phyloP scores from a whole-genome alignment of 179 eudicot species.

The Heliamphora pulchella region DNA sequence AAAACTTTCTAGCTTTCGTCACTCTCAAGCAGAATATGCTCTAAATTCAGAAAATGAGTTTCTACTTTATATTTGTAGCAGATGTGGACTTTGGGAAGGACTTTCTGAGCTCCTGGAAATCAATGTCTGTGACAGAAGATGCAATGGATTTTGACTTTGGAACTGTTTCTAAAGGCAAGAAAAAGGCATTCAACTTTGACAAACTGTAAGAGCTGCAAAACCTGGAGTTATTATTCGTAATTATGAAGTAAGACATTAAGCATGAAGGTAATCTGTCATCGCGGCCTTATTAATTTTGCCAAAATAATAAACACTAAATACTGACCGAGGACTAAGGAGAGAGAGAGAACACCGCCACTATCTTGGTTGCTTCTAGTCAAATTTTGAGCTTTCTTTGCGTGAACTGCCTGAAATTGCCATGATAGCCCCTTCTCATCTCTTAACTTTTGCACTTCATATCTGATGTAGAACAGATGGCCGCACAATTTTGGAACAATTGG shows the following conservation, averaged over 20 bases:
- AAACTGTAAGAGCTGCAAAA: conserved; percentile 51
- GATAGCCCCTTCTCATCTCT: too few species aligned
- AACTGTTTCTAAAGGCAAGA: conserved; percentile 59
- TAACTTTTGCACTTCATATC: too few species aligned
- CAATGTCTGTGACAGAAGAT: conserved; percentile 49
- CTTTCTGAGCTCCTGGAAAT: conserved; percentile 70
- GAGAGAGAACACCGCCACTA: too few species aligned
- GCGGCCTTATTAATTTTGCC: not conserved
- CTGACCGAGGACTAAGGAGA: not conserved
- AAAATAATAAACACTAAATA: not conserved
- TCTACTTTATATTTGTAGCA: conserved; percentile 25
- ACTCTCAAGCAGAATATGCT: not conserved
- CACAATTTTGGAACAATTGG: too few species aligned
- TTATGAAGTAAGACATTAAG: not conserved
- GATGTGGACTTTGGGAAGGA: conserved; percentile 75
- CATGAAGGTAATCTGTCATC: conserved; percentile 1
- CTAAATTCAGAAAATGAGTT: conserved; percentile 4
- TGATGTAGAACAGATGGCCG: too few species aligned
- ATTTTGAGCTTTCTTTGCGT: too few species aligned
- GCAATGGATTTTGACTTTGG: conserved; percentile 74
- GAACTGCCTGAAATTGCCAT: too few species aligned
- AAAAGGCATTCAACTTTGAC: conserved; percentile 61
- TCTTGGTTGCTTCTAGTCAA: too few species aligned
- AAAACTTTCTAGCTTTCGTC: not conserved
- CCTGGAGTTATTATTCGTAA: not conserved